Evolutionary conservation across 768 basidiomycete genomes (phyloP).

Genomic region (Suillus hirtellus): DNA sequence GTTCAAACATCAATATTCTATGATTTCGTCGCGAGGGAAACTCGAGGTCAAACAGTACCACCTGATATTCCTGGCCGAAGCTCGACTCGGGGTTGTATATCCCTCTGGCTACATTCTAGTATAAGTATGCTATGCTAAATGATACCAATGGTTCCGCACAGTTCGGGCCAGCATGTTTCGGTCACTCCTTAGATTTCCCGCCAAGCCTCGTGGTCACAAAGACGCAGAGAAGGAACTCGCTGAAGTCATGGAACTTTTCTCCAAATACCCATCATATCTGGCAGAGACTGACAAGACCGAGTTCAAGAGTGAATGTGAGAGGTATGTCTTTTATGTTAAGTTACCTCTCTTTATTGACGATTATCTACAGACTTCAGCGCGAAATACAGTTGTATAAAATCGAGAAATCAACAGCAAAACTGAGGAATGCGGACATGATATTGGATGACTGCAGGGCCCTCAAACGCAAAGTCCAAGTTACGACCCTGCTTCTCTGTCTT

Average conservation of each 20-base stretch:
- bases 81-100: not conserved
- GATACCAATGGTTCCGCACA: not conserved
- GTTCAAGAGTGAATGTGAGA: not conserved
- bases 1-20: not conserved
- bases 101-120: not conserved
- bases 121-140: constrained; percentile 3
- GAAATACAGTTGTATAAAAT: not conserved
- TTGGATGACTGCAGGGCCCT: constrained; percentile 3
- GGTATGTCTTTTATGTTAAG: not conserved
- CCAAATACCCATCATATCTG: not conserved
- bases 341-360: too few relatives aligned
- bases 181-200: not conserved
- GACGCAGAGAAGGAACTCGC: constrained; percentile 5
- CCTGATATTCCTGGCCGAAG: not conserved
- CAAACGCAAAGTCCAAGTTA: constrained; percentile 1
- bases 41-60: not conserved
- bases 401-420: not conserved
- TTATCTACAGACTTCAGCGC: not conserved
- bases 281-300: not conserved
- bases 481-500: not conserved
- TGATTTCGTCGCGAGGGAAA: not conserved
- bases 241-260: not conserved
- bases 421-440: not conserved
- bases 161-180: constrained; percentile 2
- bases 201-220: not conserved